These are phyloP conservation scores for Chaetomium sp. DNA, from an alignment of 2,329 filamentous ascomycete species.

Conservation along the genomic window DNA sequence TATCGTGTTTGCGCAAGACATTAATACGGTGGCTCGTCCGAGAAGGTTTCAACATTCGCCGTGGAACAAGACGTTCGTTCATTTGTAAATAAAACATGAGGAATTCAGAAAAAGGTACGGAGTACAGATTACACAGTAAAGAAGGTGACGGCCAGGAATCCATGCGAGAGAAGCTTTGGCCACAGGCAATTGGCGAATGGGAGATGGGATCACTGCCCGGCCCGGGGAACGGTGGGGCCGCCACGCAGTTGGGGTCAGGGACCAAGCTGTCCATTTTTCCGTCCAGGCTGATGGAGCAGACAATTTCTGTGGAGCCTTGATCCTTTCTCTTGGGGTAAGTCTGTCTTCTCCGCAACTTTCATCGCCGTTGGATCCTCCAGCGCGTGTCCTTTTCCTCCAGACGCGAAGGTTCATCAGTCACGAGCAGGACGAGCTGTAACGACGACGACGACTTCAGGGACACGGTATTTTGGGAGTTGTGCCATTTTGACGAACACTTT, in stretches of 20 bases:
- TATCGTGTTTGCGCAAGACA: not conserved
- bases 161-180: not conserved
- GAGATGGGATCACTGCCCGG: not conserved
- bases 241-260: constrained; percentile 7
- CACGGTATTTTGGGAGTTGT: not conserved
- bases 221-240: constrained; percentile 6
- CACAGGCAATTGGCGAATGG: constrained; percentile 11
- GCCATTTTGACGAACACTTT: not conserved
- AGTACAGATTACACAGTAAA: too few species aligned
- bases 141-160: not conserved
- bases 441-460: not conserved
- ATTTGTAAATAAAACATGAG: too few species aligned
- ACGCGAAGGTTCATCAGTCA: not conserved
- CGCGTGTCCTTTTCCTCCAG: not conserved
- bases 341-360: constrained; percentile 18
- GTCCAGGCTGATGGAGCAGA: constrained; percentile 23
- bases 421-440: not conserved
- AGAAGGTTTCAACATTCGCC: not conserved
- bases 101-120: too few species aligned
- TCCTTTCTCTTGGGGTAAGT: constrained; percentile 11
- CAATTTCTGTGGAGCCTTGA: constrained; percentile 30
- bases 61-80: not conserved
- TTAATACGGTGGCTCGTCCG: not conserved
- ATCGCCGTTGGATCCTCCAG: constrained; percentile 1
- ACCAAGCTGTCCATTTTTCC: constrained; percentile 17